A percentile compares a stretch with the other conserved stretches of the same genome.
Evolutionary conservation across 2,329 filamentous ascomycete species (phyloP).

Genomic region (Apiospora arundinis): DNA sequence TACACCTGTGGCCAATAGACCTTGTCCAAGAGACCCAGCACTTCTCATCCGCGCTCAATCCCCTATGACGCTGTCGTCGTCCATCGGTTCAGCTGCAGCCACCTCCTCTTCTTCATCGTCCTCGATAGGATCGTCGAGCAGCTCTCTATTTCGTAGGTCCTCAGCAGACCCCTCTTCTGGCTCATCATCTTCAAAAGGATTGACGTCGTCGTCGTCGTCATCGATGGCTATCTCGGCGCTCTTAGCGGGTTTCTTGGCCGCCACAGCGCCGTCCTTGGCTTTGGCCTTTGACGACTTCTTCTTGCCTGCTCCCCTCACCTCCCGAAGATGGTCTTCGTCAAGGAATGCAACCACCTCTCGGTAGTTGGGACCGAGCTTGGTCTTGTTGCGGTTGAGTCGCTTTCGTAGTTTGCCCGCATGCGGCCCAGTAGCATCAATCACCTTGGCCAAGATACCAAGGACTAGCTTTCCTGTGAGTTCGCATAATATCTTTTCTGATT

Average conservation of each 20-base stretch:
- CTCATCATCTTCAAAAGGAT: conserved; percentile 55
- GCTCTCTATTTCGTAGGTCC: conserved; percentile 60
- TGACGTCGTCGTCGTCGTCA: conserved; percentile 49
- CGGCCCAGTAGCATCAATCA: conserved; percentile 70
- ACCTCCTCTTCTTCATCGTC: conserved; percentile 49
- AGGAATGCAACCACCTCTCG: conserved; percentile 83
- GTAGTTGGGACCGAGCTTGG: conserved; percentile 83
- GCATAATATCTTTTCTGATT: conserved; percentile 86
- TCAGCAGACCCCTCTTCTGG: conserved; percentile 65
- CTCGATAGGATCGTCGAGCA: conserved; percentile 56
- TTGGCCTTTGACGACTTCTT: conserved; percentile 52
- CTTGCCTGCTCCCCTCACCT: conserved; percentile 46
- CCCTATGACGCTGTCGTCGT: conserved; percentile 34
- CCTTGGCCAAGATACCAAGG: conserved; percentile 75
- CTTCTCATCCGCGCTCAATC: conserved; percentile 16
- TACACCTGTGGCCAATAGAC: background rate
- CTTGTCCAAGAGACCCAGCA: background rate
- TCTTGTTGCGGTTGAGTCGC: conserved; percentile 79
- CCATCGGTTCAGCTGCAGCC: conserved; percentile 35
- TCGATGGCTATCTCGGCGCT: conserved; percentile 54
- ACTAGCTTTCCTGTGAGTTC: conserved; percentile 86
- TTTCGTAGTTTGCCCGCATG: conserved; percentile 69
- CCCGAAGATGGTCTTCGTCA: conserved; percentile 69
- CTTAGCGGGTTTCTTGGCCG: conserved; percentile 45
- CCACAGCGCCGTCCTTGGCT: conserved; percentile 47